Evolutionary conservation across 208 protist genomes (phyloP).

Genomic region (Tritrichomonas musculus): DNA sequence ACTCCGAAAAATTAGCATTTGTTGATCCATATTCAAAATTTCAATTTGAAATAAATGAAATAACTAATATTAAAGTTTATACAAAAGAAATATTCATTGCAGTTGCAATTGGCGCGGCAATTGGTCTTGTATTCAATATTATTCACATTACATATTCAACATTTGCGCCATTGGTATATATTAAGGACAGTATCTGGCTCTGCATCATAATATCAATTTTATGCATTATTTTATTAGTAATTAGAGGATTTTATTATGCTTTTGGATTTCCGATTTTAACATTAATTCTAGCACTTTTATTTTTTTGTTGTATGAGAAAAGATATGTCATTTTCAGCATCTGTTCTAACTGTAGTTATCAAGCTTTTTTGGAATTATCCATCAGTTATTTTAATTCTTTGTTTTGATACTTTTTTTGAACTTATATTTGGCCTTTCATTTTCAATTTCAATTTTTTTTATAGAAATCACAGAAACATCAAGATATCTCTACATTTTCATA

Average conservation of each 20-base stretch:
- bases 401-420: not conserved
- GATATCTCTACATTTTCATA: not conserved
- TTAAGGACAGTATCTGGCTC: not conserved
- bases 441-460: not conserved
- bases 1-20: too few relatives aligned
- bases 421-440: not conserved
- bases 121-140: conserved; percentile 1
- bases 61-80: too few relatives aligned
- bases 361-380: not conserved
- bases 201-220: not conserved
- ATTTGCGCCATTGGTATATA: not conserved
- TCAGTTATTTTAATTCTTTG: not conserved
- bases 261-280: not conserved
- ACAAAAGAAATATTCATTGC: not conserved
- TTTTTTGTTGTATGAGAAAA: not conserved
- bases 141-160: not conserved
- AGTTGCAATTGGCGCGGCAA: not conserved
- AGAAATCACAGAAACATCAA: not conserved
- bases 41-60: too few relatives aligned
- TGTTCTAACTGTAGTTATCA: not conserved
- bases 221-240: not conserved
- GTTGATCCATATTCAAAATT: too few relatives aligned
- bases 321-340: not conserved
- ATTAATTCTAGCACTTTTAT: not conserved
- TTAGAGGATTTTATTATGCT: not conserved